These are phyloP conservation scores for Fraxinus sp. DNA, from an alignment of 305 asterid genomes.

Conservation along the genomic window DNA sequence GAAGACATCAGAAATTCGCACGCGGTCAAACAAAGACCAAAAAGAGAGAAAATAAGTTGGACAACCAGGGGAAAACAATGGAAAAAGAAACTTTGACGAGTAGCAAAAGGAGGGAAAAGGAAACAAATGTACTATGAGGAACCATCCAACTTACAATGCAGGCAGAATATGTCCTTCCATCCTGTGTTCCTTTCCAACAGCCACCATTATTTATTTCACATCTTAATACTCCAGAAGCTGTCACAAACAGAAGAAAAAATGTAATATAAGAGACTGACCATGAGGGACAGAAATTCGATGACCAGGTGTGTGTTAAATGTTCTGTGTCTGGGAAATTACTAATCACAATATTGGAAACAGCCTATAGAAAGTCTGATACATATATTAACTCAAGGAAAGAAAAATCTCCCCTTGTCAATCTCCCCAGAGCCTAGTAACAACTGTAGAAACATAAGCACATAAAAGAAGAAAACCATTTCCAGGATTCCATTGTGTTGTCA, in stretches of 20 bases:
- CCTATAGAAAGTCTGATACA: neutral
- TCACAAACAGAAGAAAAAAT: constrained; percentile 18
- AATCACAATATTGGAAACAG: neutral
- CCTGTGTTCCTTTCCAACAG: constrained; percentile 78
- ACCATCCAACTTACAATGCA: constrained; percentile 64
- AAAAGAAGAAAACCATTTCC: neutral
- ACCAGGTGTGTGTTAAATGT: neutral
- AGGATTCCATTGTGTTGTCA: neutral
- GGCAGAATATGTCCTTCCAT: constrained; percentile 80
- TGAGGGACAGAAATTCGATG: neutral
- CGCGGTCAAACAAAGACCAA: constrained; percentile 1
- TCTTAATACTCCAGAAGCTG: constrained; percentile 90
- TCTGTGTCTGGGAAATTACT: neutral
- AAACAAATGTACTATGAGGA: neutral
- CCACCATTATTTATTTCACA: constrained; percentile 87
- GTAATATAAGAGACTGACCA: constrained; percentile 3
- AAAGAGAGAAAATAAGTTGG: neutral
- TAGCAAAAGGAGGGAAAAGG: neutral
- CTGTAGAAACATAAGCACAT: neutral
- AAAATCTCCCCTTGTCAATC: neutral
- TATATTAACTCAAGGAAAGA: neutral
- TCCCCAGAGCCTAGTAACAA: neutral
- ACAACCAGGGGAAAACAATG: neutral
- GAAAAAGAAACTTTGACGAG: neutral
- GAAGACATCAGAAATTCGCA: neutral